Base-by-base conservation (phyloP, 768 basidiomycete genomes). In the Ramaria sp. region DNA sequence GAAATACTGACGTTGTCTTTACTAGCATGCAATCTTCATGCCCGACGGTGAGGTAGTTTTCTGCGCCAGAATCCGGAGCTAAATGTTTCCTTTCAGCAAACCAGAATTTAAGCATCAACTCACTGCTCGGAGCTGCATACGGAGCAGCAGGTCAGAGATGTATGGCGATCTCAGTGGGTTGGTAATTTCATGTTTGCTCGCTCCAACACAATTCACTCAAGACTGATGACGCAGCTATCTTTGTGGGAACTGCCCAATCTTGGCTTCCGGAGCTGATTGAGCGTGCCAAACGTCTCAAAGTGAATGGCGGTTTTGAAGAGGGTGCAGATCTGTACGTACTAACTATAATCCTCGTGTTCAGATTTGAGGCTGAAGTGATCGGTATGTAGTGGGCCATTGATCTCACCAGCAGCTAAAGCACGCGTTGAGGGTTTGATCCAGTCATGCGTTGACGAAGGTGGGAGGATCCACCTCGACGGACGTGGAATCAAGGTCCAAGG, bases 101-200 rank as follows among this genome's bases (percentile, higher is more conserved):
- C 71, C 89, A 85, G 67, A 94, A 96, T 61, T 74, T 89, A 25
- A 82, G 92, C 10, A 70, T 98, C 36, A 97, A 97, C 69, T 91
- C 93, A 0, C 82, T 97, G 50, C 72, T 91, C 49, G 94, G 94
- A 13, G 93, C 94, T 39, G 94, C 92, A 4, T 97, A 96, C 60
- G 94, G 94, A 52, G 95, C 95, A 59, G 95, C 95, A 28, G 95
- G 95, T 12, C 95, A 98, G 67, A 79, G 96, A 55, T 98, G 94
- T 71, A 97, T 96, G 94, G 94, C 92, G 12, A 71, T 95, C 41
- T 95, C 92, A 12, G 91, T 94, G 30, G 87, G 90, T 86, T 58
- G 63, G 82, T 48, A 9, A 44, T 15, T 32, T 34, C 5, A 8
- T 24, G 48, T 20, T 27, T 56, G 25, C 38, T 44, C 25, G 2